phyloP scores from a whole-genome alignment of 768 basidiomycete genomes.

The Xerocomus spinulosus region DNA sequence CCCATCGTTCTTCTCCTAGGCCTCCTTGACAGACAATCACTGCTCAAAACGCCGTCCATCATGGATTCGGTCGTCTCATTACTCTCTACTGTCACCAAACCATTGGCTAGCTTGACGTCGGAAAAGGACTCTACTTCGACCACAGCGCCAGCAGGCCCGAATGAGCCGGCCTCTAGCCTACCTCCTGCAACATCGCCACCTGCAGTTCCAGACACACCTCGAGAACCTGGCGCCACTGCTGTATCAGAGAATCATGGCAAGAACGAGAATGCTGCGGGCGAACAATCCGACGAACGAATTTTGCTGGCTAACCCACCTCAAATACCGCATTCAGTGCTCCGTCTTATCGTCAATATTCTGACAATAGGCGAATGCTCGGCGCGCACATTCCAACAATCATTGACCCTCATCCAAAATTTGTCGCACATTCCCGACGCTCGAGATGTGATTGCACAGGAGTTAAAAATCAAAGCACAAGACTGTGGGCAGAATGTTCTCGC shows the following conservation, averaged over 20 bases:
- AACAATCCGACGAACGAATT: slow-evolving; percentile 37
- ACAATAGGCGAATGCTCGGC: slow-evolving; percentile 97
- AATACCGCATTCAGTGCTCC: slow-evolving; percentile 79
- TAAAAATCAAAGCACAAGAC: slow-evolving; percentile 81
- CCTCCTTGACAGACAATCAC: slow-evolving; percentile 79
- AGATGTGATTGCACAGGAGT: slow-evolving; percentile 84
- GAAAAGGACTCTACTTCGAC: slow-evolving; percentile 32
- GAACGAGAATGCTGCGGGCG: slow-evolving; percentile 15
- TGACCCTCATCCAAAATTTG: slow-evolving; percentile 88
- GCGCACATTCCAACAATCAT: slow-evolving; percentile 91
- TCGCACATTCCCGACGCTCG: slow-evolving; percentile 85
- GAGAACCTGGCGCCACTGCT: slow-evolving; percentile 15
- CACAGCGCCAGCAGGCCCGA: slow-evolving; percentile 16
- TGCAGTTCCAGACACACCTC: slow-evolving; percentile 6
- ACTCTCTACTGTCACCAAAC: slow-evolving; percentile 83
- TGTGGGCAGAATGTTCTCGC: slow-evolving; percentile 70
- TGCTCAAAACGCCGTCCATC: slow-evolving; percentile 83
- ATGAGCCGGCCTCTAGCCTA: slow-evolving; percentile 8
- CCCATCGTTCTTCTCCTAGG: slow-evolving; percentile 88
- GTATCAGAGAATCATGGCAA: slow-evolving; percentile 20
- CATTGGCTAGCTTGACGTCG: slow-evolving; percentile 63
- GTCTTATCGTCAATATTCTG: slow-evolving; percentile 92
- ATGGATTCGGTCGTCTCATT: slow-evolving; percentile 91
- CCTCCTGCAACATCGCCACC: slow-evolving; percentile 5
- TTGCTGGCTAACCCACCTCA: slow-evolving; percentile 73